A percentile compares a stretch with the other conserved stretches of the same genome.
Conservation (phyloP, 306 rosid species). For the Rosa lucieae region DNA sequence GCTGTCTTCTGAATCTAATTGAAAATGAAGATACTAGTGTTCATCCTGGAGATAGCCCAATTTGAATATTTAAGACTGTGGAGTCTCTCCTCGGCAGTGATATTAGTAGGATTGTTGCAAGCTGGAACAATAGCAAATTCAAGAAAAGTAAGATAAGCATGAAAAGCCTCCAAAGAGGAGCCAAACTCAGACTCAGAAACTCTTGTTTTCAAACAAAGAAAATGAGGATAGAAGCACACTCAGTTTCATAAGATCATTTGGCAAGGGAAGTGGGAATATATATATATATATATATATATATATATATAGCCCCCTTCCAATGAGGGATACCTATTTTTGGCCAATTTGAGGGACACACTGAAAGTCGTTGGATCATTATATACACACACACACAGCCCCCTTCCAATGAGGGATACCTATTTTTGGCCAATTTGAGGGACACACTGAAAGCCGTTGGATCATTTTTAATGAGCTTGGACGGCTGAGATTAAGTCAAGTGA, state of each 20-base stretch:
- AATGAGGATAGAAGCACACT: constrained; percentile 9
- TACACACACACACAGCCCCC: too few species aligned
- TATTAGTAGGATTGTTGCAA: constrained; percentile 81
- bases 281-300: neutral
- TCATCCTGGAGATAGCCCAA: constrained; percentile 51
- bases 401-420: too few species aligned
- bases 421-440: too few species aligned
- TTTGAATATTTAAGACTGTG: constrained; percentile 76
- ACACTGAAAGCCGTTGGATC: too few species aligned
- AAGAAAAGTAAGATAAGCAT: constrained; percentile 26
- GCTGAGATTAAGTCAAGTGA: too few species aligned
- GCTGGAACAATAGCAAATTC: constrained; percentile 48
- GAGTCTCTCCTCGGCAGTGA: constrained; percentile 74
- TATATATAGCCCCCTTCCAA: too few species aligned
- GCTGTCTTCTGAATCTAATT: too few species aligned
- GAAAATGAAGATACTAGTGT: too few species aligned
- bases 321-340: too few species aligned
- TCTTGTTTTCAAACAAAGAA: neutral
- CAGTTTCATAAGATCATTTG: constrained; percentile 7
- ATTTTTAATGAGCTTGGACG: too few species aligned
- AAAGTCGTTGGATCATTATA: too few species aligned
- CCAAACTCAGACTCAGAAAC: neutral
- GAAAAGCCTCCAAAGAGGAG: constrained; percentile 17
- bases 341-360: too few species aligned
- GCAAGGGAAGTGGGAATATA: constrained; percentile 16